Conservation (phyloP, 2,329 filamentous ascomycete genomes). For the Ceratocystis albifundus region DNA sequence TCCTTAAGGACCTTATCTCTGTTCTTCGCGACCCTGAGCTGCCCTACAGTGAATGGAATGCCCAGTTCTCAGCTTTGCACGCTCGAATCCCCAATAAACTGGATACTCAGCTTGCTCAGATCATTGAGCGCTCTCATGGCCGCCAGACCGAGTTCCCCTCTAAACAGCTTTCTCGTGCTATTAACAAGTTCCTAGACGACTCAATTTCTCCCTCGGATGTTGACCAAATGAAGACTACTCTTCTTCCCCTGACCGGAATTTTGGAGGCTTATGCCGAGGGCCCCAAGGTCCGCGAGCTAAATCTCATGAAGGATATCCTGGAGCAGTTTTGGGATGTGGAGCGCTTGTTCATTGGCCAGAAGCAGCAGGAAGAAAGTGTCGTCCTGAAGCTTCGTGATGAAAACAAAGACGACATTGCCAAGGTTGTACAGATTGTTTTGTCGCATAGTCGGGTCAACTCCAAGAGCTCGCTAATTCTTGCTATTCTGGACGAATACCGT, state of each 20-base stretch:
- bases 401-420: conserved; percentile 81
- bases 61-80: conserved; percentile 92
- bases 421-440: conserved; percentile 77
- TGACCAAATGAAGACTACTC: conserved; percentile 57
- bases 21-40: conserved; percentile 82
- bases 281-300: conserved; percentile 80
- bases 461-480: conserved; percentile 88
- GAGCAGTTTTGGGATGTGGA: conserved; percentile 75
- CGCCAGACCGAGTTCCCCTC: conserved; percentile 83
- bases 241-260: conserved; percentile 66
- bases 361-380: conserved; percentile 82
- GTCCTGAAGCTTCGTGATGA: conserved; percentile 88
- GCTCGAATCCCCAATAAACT: conserved; percentile 94
- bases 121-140: conserved; percentile 70
- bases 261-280: conserved; percentile 75
- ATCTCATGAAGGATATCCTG: conserved; percentile 67
- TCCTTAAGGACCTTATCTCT: conserved; percentile 77
- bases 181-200: conserved; percentile 81
- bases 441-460: conserved; percentile 85
- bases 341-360: conserved; percentile 73
- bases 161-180: conserved; percentile 71
- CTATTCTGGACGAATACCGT: conserved; percentile 85
- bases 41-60: conserved; percentile 92
- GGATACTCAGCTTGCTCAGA: conserved; percentile 66
- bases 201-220: conserved; percentile 63